Conservation (phyloP, 768 basidiomycete genomes). For the Boletus vinaceobasis region DNA sequence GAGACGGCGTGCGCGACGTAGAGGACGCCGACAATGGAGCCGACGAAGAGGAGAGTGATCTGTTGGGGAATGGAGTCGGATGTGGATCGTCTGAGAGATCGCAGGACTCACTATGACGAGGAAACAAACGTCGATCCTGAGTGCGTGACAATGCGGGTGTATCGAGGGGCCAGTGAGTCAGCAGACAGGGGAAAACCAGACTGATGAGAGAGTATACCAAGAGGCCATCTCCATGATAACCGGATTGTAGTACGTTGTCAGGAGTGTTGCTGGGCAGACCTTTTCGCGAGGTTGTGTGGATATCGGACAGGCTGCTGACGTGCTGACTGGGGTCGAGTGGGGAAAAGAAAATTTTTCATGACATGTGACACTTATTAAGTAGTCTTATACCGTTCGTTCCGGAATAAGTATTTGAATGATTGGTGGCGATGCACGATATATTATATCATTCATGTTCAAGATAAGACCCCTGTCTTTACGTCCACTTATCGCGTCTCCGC, state of each 20-base stretch:
- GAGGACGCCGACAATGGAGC: conserved; percentile 42
- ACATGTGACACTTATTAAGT: too few species aligned
- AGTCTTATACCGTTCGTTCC: too few species aligned
- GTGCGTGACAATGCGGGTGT: not conserved
- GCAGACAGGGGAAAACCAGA: not conserved
- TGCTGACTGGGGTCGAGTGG: not conserved
- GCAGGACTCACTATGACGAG: conserved; percentile 10
- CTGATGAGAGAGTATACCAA: conserved; percentile 1
- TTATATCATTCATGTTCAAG: not conserved
- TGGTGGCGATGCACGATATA: not conserved
- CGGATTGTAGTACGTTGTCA: not conserved
- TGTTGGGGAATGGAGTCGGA: not conserved
- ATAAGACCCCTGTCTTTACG: not conserved
- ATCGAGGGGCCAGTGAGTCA: not conserved
- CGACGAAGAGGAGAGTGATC: conserved; percentile 46
- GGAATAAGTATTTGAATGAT: not conserved
- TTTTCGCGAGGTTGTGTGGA: not conserved
- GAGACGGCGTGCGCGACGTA: conserved; percentile 38
- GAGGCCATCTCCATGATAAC: conserved; percentile 6
- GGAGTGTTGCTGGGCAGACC: not conserved
- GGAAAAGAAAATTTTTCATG: too few species aligned
- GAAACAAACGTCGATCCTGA: conserved; percentile 18
- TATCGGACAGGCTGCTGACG: not conserved
- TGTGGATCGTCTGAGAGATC: not conserved
- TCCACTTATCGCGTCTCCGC: conserved; percentile 20